These are phyloP conservation scores for Dactylellina sp. DNA, from an alignment of 2,329 filamentous ascomycete genomes.

Conservation along the genomic window DNA sequence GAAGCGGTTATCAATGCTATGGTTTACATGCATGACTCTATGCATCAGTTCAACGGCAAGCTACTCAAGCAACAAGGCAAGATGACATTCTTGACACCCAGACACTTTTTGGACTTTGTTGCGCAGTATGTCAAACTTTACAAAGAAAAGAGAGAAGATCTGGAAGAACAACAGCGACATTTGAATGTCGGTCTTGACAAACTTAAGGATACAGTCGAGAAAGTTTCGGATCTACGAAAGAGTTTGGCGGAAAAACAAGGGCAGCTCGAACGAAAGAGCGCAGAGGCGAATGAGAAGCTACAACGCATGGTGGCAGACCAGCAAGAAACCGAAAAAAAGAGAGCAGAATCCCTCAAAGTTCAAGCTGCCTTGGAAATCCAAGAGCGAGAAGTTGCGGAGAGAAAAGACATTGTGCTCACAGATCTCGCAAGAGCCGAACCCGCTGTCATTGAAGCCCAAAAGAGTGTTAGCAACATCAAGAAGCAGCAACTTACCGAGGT, in stretches of 20 bases:
- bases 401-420: constrained; percentile 83
- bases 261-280: constrained; percentile 91
- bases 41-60: constrained; percentile 88
- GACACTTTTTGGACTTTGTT: constrained; percentile 98
- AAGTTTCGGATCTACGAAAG: constrained; percentile 89
- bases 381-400: constrained; percentile 84
- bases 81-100: constrained; percentile 90
- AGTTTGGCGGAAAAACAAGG: constrained; percentile 95
- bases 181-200: constrained; percentile 98
- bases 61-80: constrained; percentile 92
- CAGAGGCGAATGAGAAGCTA: constrained; percentile 95
- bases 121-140: constrained; percentile 97
- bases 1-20: constrained; percentile 96
- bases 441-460: constrained; percentile 89
- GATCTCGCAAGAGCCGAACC: constrained; percentile 93
- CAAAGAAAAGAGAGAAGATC: constrained; percentile 96
- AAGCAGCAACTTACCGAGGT: constrained; percentile 97
- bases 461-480: constrained; percentile 98
- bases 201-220: constrained; percentile 93
- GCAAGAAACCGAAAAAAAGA: constrained; percentile 90
- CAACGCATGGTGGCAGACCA: constrained; percentile 98
- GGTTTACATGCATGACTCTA: constrained; percentile 97
- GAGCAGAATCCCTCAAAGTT: constrained; percentile 87
- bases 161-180: constrained; percentile 98
- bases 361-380: constrained; percentile 88